Evolutionary conservation across 345 rosid species (phyloP).

Genomic region (Populus euphratica): DNA sequence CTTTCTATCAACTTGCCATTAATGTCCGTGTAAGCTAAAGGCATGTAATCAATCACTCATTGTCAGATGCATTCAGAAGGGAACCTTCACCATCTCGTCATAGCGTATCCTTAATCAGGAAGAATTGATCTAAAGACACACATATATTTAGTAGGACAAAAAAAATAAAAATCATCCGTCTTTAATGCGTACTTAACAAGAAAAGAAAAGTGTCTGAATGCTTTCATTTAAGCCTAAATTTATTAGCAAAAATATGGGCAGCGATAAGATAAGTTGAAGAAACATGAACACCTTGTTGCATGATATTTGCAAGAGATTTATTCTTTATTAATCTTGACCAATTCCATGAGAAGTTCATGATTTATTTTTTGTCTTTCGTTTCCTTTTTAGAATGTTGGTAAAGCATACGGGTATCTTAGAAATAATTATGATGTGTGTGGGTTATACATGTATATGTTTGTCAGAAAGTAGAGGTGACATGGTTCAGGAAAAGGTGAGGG

Average conservation of each 20-base stretch:
- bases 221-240: too few species aligned
- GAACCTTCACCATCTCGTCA: neutral
- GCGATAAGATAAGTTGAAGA: too few species aligned
- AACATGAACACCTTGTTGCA: neutral
- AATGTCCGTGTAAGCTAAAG: neutral
- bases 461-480: too few species aligned
- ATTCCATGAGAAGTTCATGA: neutral
- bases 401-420: neutral
- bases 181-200: too few species aligned
- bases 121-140: neutral
- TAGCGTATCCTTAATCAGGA: neutral
- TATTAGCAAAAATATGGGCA: too few species aligned
- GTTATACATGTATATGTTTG: too few species aligned
- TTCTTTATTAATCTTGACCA: neutral
- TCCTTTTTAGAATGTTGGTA: neutral
- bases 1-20: neutral
- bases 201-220: too few species aligned
- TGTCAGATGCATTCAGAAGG: neutral
- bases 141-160: too few species aligned
- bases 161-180: too few species aligned
- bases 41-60: neutral
- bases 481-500: too few species aligned
- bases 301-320: neutral
- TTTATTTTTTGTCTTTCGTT: neutral
- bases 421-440: too few species aligned